Base-by-base conservation (phyloP, 495 filamentous ascomycete genomes). In the Amphirosellinia nigrospora region DNA sequence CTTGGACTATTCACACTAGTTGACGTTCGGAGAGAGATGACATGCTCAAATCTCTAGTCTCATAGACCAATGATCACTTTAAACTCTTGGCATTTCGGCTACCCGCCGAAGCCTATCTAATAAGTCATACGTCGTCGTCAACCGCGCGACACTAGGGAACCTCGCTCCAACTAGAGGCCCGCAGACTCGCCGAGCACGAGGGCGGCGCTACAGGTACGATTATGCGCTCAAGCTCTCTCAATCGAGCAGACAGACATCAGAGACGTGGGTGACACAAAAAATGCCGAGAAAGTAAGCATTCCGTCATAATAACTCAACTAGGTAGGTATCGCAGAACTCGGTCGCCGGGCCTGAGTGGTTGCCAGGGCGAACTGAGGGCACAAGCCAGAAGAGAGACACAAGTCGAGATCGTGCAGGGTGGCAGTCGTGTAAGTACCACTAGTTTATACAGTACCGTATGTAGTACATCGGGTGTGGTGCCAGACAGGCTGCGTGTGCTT, bases 401-500 rank as follows among this genome's bases (percentile, higher is more conserved):
- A 60, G 48, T 58, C 58, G 68, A 66, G 69, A 71, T 71, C 43
- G 53, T 66, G 62, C 62, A 66, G 69, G 48, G 46, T 66, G 63
- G 50, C 48, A 48, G 39, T 64, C 30, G 32, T 66, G 69, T 38
- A 59, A 61, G 48, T 53, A 55, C 23, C 60, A 34, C 32, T 36
- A 10, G 55, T 21, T 28, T 36, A 41, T 21, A 53, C 41, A n/a
- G 28, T 58, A 11, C 52, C 23, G 48, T 23, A 68, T 32, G 48
- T 23, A 68, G 45, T 68, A 43, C 55, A 64, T 64, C 68, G 59
- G 68, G 36, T 64, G 59, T 64, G 59, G 68, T 62, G 46, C 59
- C 46, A 70, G 58, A 60, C 66, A 68, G 66, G 41, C 50, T 52
- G 56, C 30, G 43, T 28, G 53, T 64, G 34, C 68, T 64, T 52